These are phyloP conservation scores for Kwoniella shandongensis DNA, from an alignment of 768 basidiomycete genomes.

Conservation along the genomic window DNA sequence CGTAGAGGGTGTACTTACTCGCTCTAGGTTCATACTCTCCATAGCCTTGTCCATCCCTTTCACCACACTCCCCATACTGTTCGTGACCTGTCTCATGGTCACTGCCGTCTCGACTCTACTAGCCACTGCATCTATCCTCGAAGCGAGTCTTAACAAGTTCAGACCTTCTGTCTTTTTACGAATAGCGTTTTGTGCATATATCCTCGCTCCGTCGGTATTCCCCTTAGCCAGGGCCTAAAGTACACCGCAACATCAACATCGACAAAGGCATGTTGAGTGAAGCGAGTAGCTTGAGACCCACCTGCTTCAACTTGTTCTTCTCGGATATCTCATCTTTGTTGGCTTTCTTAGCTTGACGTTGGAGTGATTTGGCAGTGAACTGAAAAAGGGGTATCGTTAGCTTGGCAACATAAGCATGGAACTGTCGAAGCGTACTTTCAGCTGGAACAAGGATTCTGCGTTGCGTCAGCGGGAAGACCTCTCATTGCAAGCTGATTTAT, in stretches of 20 bases:
- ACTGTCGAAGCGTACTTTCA: conserved; percentile 70
- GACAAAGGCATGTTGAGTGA: not conserved
- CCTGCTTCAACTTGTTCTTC: conserved; percentile 91
- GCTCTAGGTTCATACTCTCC: conserved; percentile 98
- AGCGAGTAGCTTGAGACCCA: conserved; percentile 45
- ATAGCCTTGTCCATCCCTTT: conserved; percentile 98
- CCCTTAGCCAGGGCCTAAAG: conserved; percentile 88
- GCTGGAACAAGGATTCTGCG: conserved; percentile 94
- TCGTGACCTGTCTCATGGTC: conserved; percentile 89
- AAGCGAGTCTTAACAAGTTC: conserved; percentile 84
- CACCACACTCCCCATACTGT: conserved; percentile 94
- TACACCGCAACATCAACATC: not conserved
- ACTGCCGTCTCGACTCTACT: conserved; percentile 97
- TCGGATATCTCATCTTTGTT: conserved; percentile 90
- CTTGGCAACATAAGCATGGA: not conserved
- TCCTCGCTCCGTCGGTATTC: conserved; percentile 92
- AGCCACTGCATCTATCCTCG: conserved; percentile 93
- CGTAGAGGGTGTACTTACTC: conserved; percentile 60
- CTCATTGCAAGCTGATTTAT: not conserved
- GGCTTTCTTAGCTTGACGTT: conserved; percentile 93
- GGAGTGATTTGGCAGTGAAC: conserved; percentile 97
- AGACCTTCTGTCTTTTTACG: conserved; percentile 94
- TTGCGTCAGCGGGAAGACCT: not conserved
- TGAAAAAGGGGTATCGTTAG: conserved; percentile 50
- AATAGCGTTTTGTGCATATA: conserved; percentile 97